Evolutionary conservation across 306 rosid genomes (phyloP), one percentile per base, ranked within the genome.

Genomic region (Begonia masoniana): DNA sequence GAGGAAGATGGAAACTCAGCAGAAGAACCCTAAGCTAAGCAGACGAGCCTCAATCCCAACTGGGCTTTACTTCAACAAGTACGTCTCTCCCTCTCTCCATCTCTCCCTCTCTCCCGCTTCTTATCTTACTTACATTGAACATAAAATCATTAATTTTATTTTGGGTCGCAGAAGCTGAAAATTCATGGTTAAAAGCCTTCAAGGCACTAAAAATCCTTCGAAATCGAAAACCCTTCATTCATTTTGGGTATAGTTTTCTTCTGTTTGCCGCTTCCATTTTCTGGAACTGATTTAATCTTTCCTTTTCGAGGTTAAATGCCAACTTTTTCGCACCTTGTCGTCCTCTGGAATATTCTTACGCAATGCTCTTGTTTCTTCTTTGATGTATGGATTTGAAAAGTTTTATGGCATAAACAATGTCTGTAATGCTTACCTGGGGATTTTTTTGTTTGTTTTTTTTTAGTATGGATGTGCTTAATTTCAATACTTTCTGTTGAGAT

Each of bases 51-150:
- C 4, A 91, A 76, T 67, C 99, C 99, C 47, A 91, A 91, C 64
- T 91, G 99, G 97, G 78, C 74, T 67, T 74, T 71, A 35, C 95
- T 91, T 49, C 84, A 75, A 70, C 78, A 77, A 54, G 94, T 80
- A 15, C 4, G 51, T 15, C 51, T 43, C 13, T 35, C 13, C 58
- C n/a, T n/a, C n/a, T n/a, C n/a, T n/a, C n/a, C n/a, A n/a, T n/a
- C n/a, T n/a, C n/a, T n/a, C n/a, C n/a, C 24, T 17, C 42, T n/a
- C 50, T 43, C 19, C 26, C 62, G 42, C 41, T 6, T 13, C 31
- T 11, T 7, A 1, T 59, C 36, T 3, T 31, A 6, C 10, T 51
- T 5, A 48, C 8, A 31, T 31, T 31, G 39, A 31, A 31, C 39
- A 31, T 31, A 5, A 31, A 31, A 31, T 42, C 12, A 62, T 43